Percentiles rank a stretch among this genome's conserved stretches.
Evolutionary conservation across 2,329 filamentous ascomycete genomes (phyloP).

Genomic region (Trichoderma sp.): DNA sequence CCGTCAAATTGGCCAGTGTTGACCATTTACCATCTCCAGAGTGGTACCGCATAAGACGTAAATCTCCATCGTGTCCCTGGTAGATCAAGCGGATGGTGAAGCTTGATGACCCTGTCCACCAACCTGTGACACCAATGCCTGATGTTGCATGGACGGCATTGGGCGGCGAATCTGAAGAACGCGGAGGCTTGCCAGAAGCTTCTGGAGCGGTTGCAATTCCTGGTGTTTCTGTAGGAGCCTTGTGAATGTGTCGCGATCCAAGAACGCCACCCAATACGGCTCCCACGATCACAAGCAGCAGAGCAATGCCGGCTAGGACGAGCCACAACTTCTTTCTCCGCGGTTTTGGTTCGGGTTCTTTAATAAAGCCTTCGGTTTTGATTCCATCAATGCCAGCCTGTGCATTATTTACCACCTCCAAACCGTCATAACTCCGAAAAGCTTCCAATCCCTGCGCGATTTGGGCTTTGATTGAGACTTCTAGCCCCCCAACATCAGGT

Average conservation of each 20-base stretch:
- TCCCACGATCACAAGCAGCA: neutral
- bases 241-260: neutral
- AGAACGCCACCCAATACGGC: neutral
- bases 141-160: neutral
- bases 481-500: neutral
- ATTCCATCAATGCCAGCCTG: neutral
- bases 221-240: neutral
- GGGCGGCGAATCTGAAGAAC: neutral
- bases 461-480: neutral
- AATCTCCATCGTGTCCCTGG: neutral
- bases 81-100: neutral
- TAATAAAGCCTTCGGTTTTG: neutral
- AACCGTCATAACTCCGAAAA: neutral
- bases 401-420: neutral
- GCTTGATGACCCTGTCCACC: neutral
- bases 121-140: neutral
- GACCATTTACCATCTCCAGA: neutral
- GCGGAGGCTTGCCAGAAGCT: neutral
- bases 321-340: neutral
- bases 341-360: neutral
- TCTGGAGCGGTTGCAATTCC: neutral
- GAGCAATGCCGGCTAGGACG: neutral
- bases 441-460: neutral
- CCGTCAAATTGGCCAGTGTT: neutral
- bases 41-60: neutral